Evolutionary conservation across 1,284 basidiomycete species (phyloP).

Genomic region (Pseudozyma hubeiensis): DNA sequence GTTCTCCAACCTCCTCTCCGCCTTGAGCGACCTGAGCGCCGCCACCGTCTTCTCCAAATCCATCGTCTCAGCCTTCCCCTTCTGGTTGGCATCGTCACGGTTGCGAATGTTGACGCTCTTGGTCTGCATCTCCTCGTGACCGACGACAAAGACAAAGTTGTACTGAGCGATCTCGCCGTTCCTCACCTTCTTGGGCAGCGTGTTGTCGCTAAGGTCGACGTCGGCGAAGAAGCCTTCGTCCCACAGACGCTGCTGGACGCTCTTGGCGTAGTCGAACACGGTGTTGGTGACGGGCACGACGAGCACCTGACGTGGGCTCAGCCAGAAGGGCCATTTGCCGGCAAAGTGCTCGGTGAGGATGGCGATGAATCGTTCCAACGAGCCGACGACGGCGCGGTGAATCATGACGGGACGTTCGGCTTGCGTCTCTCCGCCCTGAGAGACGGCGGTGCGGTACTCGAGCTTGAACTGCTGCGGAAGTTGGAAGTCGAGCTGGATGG

Average conservation of each 20-base stretch:
- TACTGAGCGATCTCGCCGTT: constrained; percentile 72
- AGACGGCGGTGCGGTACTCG: constrained; percentile 78
- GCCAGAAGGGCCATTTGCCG: constrained; percentile 99
- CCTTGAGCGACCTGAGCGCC: constrained; percentile 54
- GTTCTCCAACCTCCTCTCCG: constrained; percentile 56
- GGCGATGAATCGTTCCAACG: constrained; percentile 93
- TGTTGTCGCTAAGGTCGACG: constrained; percentile 91
- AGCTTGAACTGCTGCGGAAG: constrained; percentile 97
- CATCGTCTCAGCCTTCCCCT: constrained; percentile 66
- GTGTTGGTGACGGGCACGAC: constrained; percentile 92
- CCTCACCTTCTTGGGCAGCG: constrained; percentile 91
- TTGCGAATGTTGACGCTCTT: constrained; percentile 94
- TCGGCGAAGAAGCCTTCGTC: constrained; percentile 85
- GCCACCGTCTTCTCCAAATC: constrained; percentile 52
- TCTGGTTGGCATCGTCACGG: constrained; percentile 60
- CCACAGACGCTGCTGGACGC: constrained; percentile 79
- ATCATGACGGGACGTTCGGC: constrained; percentile 93
- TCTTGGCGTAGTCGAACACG: constrained; percentile 86
- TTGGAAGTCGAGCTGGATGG: constrained; percentile 99
- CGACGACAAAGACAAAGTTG: constrained; percentile 97
- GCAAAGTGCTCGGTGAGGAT: constrained; percentile 97
- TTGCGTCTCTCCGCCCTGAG: constrained; percentile 68
- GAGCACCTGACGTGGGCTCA: constrained; percentile 91
- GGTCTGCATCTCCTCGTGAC: constrained; percentile 86
- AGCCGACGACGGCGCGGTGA: constrained; percentile 95